These are phyloP conservation scores for Pythium insidiosum DNA, from an alignment of 352 stramenopile genomes.

Conservation along the genomic window DNA sequence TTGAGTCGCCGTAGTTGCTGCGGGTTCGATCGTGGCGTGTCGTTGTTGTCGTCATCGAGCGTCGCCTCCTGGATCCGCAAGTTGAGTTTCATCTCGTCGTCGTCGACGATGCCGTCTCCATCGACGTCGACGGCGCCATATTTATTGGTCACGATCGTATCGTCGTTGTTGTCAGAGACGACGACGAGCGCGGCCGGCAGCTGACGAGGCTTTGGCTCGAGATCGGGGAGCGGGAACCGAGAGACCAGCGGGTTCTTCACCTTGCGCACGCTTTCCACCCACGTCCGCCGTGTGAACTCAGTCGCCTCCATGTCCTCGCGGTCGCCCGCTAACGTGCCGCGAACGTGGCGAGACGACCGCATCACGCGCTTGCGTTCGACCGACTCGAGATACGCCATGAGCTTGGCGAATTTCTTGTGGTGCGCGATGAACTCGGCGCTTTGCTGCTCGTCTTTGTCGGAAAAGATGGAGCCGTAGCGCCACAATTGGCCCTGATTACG, in stretches of 20 bases:
- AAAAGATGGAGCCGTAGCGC: conserved; percentile 60
- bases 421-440: conserved; percentile 49
- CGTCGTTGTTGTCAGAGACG: conserved; percentile 11
- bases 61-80: conserved; percentile 32
- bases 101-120: conserved; percentile 48
- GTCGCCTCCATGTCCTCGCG: conserved; percentile 2
- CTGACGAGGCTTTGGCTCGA: conserved; percentile 31
- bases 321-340: conserved; percentile 13
- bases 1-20: conserved; percentile 20
- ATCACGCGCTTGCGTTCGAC: conserved; percentile 50
- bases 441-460: conserved; percentile 45
- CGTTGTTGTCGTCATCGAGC: background rate
- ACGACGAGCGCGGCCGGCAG: conserved; percentile 5
- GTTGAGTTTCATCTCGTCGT: conserved; percentile 55
- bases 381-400: conserved; percentile 53
- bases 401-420: conserved; percentile 61
- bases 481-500: conserved; percentile 57
- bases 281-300: conserved; percentile 27
- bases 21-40: background rate
- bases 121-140: conserved; percentile 55
- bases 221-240: conserved; percentile 34
- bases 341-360: conserved; percentile 44
- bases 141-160: conserved; percentile 24
- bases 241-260: conserved; percentile 28
- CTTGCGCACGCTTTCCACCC: conserved; percentile 56